Evolutionary conservation across 1,284 basidiomycete species (phyloP), one percentile per base, ranked within the genome.

Genomic region (Acaromyces ingoldii): DNA sequence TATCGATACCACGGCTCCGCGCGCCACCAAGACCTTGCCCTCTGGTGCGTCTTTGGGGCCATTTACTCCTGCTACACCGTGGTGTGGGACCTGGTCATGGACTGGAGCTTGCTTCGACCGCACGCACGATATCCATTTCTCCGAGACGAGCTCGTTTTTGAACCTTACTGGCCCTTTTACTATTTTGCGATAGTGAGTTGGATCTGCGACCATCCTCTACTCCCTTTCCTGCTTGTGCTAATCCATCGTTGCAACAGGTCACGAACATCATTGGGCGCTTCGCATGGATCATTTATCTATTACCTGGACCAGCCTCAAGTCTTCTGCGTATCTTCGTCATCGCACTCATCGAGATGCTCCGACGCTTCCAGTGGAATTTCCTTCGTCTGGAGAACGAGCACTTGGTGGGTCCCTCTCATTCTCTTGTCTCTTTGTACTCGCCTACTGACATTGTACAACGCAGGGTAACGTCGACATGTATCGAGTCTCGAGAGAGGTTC

Each of bases 351-450:
- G 91, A 96, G 72, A 83, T 91, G 78, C 68, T 90, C 2, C 79
- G 91, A 29, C 81, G 91, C 46, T 85, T 84, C 77, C 87, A 88
- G 63, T 96, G 91, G 91, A 95, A 95, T 76, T 89, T 93, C 71
- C 86, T 67, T 17, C 62, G 88, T 58, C 76, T 91, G 55, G 89
- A 91, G 74, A 90, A 88, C 78, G 88, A 91, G 76, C 88, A 90
- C 54, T 77, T 90, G 22, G 87, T 87, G 76, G 88, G 89, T 28
- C 2, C 2, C 21, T n/a, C 41, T 21, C 45, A 2, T 17, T 3
- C 9, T 2, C 26, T 24, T 17, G 3, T 3, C n/a, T 41, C 45
- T 10, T 9, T 34, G 2, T 34, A 2, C 2, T 34, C 13, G 13
- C 33, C 13, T 34, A 13, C 33, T 34, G 33, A 34, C 17, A 17